Evolutionary conservation across 1,139 yeast species (phyloP), one percentile per base, ranked within the genome.

Genomic region (Yamadazyma diddensiae): DNA sequence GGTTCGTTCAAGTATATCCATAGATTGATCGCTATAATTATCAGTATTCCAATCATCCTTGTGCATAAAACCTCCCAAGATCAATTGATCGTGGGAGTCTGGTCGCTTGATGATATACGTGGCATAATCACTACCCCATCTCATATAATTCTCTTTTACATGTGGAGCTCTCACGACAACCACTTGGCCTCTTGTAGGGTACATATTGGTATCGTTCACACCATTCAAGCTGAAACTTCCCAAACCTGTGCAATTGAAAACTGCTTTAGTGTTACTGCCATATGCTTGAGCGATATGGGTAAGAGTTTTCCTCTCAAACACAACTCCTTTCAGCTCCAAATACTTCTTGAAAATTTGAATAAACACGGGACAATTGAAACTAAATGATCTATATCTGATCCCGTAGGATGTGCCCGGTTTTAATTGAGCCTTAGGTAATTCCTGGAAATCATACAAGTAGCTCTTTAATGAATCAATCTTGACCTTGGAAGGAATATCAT

Each of bases 231-330:
- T 47, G 29, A 62, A 62, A 5, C 88, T 79, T 2, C 86, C 84
- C 22, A 79, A 60, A n/a, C 90, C 94, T 0, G 84, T 65, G 53
- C 90, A 82, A 47, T 82, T 82, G 65, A 82, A 79, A 7, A 81
- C 81, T 2, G 55, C 60, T 28, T 63, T 60, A 5, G 78, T 68
- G 9, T 32, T 41, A 7, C 57, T 59, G 30, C 65, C 15, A 36
- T 49, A 77, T 1, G 82, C 85, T 43, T 80, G 78, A 7, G 70
- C 53, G 29, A 82, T 65, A 47, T 79, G 81, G 2, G 62, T 50
- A 26, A 82, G 29, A 20, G 38, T 38, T n/a, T 32, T 28, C 9
- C 45, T 33, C 8, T 28, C 18, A 11, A 44, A 38, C 5, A 15
- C 24, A 10, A 44, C 46, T n/a, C 47, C 49, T 27, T 35, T 18